Conservation (phyloP, 345 rosid species). For the Heritiera fomes region DNA sequence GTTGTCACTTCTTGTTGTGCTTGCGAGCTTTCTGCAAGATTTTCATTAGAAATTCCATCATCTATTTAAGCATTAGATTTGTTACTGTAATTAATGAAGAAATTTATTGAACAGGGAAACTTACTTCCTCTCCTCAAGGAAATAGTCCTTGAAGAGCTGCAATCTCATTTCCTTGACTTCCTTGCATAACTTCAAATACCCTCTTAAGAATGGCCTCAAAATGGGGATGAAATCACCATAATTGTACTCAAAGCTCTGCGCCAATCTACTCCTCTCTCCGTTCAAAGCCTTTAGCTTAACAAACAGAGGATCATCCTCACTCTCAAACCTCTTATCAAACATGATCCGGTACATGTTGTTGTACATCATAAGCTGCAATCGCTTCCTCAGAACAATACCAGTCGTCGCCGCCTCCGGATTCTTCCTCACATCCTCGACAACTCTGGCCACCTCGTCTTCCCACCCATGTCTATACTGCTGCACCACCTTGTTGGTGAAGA, state of each 20-base stretch:
- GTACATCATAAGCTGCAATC: constrained; percentile 95
- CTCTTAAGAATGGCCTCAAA: constrained; percentile 87
- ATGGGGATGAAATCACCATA: constrained; percentile 97
- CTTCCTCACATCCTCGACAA: constrained; percentile 63
- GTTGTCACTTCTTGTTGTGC: constrained; percentile 57
- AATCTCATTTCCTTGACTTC: constrained; percentile 80
- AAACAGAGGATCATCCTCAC: constrained; percentile 88
- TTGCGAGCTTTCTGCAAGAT: constrained; percentile 63
- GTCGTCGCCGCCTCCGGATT: constrained; percentile 64
- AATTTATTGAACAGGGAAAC: constrained; percentile 18
- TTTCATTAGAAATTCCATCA: no score
- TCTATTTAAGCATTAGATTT: no score
- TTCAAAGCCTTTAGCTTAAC: constrained; percentile 76
- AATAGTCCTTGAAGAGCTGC: constrained; percentile 86
- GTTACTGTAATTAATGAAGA: no score
- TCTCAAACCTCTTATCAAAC: constrained; percentile 73
- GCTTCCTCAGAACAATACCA: constrained; percentile 63
- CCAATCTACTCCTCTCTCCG: constrained; percentile 88
- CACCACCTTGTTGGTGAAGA: constrained; percentile 97
- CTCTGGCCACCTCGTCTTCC: constrained; percentile 57
- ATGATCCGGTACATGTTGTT: constrained; percentile 93
- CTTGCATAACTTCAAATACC: constrained; percentile 87
- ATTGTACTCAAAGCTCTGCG: constrained; percentile 96
- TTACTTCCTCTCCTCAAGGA: constrained; percentile 93
- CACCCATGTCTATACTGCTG: constrained; percentile 73